A percentile compares a stretch with the other conserved stretches of the same genome.
Evolutionary conservation across 108 stramenopile species (phyloP).

Genomic region (Schizochytrium sp.): DNA sequence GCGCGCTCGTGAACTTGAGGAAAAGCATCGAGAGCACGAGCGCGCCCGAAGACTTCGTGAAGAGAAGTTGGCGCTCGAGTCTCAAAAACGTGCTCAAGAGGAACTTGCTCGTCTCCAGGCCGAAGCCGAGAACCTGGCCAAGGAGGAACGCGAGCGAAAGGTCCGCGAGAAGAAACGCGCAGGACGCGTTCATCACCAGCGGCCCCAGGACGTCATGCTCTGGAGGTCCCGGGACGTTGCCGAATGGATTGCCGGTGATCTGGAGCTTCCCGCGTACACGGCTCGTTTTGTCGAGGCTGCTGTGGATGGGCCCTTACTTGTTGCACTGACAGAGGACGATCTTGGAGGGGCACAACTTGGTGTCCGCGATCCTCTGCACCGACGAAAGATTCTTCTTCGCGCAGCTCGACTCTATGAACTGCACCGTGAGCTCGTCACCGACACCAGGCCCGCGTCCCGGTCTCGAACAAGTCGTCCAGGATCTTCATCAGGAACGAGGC

Average conservation of each 20-base stretch:
- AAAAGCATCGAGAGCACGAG: not conserved
- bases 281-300: not conserved
- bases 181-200: not conserved
- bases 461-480: too few relatives aligned
- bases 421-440: not conserved
- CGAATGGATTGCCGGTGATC: not conserved
- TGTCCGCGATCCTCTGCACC: not conserved
- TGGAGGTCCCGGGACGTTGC: not conserved
- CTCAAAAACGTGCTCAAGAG: not conserved
- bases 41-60: not conserved
- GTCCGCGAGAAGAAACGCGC: not conserved
- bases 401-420: not conserved
- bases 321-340: not conserved
- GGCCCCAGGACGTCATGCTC: not conserved
- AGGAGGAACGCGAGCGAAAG: constrained; percentile 1
- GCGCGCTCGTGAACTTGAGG: not conserved
- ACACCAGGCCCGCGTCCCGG: too few relatives aligned
- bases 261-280: not conserved
- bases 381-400: not conserved
- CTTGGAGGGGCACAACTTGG: not conserved
- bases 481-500: too few relatives aligned
- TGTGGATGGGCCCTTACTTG: not conserved
- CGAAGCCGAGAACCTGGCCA: not conserved
- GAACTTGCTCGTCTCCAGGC: not conserved
- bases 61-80: not conserved